Conservation (phyloP, 352 stramenopile species). For the Globisporangium nunn region DNA sequence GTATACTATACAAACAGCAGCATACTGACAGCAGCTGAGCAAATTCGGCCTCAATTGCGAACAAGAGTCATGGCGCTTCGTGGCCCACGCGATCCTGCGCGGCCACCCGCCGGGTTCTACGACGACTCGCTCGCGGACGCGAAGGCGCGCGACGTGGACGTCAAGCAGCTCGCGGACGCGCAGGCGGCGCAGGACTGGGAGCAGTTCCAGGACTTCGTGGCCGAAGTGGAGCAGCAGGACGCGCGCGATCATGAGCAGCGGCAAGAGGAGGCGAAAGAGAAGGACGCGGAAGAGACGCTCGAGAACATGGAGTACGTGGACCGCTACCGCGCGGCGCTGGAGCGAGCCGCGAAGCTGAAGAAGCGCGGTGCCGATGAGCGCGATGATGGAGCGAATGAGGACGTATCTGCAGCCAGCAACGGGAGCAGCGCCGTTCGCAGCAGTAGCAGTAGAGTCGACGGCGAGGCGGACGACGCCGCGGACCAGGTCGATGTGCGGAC, state of each 20-base stretch:
- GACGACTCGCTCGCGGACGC: constrained; percentile 43
- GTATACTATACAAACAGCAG: too few species aligned
- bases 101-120: constrained; percentile 32
- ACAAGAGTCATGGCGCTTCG: too few species aligned
- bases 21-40: too few species aligned
- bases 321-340: constrained; percentile 41
- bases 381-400: background rate
- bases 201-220: constrained; percentile 53
- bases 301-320: constrained; percentile 71
- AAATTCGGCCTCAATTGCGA: too few species aligned
- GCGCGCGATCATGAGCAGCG: constrained; percentile 23
- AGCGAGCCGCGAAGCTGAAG: constrained; percentile 23
- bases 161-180: constrained; percentile 36
- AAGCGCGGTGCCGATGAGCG: constrained; percentile 1
- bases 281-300: constrained; percentile 42
- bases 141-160: constrained; percentile 36
- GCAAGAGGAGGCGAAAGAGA: constrained; percentile 31
- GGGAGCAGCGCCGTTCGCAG: too few species aligned
- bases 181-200: constrained; percentile 47
- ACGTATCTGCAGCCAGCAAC: too few species aligned
- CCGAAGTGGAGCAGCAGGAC: constrained; percentile 41
- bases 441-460: background rate
- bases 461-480: background rate
- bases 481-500: constrained; percentile 2
- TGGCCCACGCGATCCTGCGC: too few species aligned